A percentile compares a stretch with the other conserved stretches of the same genome.
These are phyloP conservation scores for Aspergillus piperis DNA, from an alignment of 2,329 filamentous ascomycete species.

Conservation along the genomic window DNA sequence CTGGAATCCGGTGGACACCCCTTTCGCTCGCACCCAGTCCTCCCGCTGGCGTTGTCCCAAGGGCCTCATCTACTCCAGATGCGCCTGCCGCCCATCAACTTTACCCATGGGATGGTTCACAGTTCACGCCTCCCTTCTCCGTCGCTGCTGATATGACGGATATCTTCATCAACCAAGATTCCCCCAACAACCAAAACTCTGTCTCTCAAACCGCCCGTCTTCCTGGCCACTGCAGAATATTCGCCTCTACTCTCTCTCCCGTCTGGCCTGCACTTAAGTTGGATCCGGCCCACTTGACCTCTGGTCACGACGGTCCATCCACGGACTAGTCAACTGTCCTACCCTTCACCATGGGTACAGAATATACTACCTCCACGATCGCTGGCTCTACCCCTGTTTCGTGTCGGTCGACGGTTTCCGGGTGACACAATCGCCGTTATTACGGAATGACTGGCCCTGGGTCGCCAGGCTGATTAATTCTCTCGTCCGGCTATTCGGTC, in stretches of 20 bases:
- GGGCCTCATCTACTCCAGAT: neutral
- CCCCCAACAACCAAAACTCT: too few species aligned
- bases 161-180: neutral
- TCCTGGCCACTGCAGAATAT: neutral
- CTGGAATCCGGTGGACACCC: conserved; percentile 21
- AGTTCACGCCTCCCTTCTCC: neutral
- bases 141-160: neutral
- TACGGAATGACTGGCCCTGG: neutral
- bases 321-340: conserved; percentile 6
- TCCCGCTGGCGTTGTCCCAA: conserved; percentile 20
- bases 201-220: neutral
- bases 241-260: conserved; percentile 1
- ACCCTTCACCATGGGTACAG: conserved; percentile 9
- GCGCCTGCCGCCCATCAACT: neutral
- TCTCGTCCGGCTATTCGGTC: neutral
- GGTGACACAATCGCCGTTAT: conserved; percentile 1
- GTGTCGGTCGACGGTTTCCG: neutral
- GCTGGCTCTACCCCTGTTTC: conserved; percentile 7
- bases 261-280: neutral
- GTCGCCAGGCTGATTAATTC: conserved; percentile 15
- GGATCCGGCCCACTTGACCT: conserved; percentile 8
- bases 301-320: conserved; percentile 2
- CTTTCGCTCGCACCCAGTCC: conserved; percentile 38
- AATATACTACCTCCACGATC: conserved; percentile 11
- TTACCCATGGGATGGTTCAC: neutral